Evolutionary conservation across 139 green algal genomes (phyloP).

Genomic region (Picochlorum sp.): DNA sequence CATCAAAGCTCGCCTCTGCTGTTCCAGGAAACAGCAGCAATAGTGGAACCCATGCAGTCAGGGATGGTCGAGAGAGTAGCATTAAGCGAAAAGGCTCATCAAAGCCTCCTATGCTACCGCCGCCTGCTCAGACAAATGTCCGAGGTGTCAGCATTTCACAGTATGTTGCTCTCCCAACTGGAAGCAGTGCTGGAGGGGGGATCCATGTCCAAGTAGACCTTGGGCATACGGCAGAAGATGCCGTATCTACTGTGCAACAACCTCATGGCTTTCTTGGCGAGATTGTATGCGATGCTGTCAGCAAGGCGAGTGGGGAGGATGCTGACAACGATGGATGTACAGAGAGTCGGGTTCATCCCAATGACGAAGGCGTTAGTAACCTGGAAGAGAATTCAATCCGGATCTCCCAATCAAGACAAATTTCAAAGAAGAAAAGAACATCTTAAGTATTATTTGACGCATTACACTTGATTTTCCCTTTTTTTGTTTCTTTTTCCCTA

Average conservation of each 20-base stretch:
- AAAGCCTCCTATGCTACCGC: not conserved
- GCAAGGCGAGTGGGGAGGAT: not conserved
- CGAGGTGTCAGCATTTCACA: not conserved
- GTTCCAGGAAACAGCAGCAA: slow-evolving; percentile 1
- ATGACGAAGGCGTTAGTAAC: too few relatives aligned
- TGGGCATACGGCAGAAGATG: slow-evolving; percentile 1
- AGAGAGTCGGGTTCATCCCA: not conserved
- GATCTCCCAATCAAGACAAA: not conserved
- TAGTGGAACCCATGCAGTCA: not conserved
- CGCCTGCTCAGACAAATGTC: not conserved
- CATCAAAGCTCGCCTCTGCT: not conserved
- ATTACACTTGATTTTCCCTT: too few relatives aligned
- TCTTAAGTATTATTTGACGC: not conserved
- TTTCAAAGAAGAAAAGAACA: not conserved
- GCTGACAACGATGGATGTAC: not conserved
- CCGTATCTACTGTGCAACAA: not conserved
- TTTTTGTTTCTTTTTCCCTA: too few relatives aligned
- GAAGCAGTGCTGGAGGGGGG: not conserved
- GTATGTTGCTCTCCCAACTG: not conserved
- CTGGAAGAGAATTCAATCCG: not conserved
- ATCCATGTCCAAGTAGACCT: not conserved
- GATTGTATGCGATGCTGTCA: slow-evolving; percentile 7
- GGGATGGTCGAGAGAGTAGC: not conserved
- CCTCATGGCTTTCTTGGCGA: not conserved
- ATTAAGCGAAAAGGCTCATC: slow-evolving; percentile 1